These are phyloP conservation scores for Fusarium setosum DNA, from an alignment of 2,329 filamentous ascomycete genomes.

Conservation along the genomic window DNA sequence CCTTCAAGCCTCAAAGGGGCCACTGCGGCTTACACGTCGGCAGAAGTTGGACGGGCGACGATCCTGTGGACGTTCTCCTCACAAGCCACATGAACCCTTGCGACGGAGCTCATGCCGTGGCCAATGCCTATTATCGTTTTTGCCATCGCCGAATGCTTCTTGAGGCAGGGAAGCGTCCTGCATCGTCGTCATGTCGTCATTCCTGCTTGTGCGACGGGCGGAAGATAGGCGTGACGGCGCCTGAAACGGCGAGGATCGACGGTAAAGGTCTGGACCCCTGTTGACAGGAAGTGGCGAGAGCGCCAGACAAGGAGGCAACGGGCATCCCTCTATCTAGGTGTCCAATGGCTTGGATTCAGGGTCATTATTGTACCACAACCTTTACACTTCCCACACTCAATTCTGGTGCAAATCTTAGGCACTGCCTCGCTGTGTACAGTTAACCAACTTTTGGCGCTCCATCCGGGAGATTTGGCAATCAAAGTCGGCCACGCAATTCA, in stretches of 20 bases:
- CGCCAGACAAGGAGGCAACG: slow-evolving; percentile 23
- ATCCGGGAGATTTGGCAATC: slow-evolving; percentile 2
- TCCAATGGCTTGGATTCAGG: slow-evolving; percentile 30
- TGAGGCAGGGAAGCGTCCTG: slow-evolving; percentile 19
- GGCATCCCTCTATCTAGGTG: slow-evolving; percentile 18
- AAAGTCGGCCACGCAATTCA: neutral
- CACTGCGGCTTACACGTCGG: slow-evolving; percentile 13
- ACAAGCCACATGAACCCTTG: slow-evolving; percentile 31
- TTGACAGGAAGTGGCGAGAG: slow-evolving; percentile 40
- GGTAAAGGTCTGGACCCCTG: slow-evolving; percentile 34
- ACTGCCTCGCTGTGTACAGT: neutral
- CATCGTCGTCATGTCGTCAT: slow-evolving; percentile 41
- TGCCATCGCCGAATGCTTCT: slow-evolving; percentile 17
- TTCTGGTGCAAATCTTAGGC: slow-evolving; percentile 10
- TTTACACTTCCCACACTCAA: slow-evolving; percentile 28
- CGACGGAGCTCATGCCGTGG: slow-evolving; percentile 1
- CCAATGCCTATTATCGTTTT: slow-evolving; percentile 9
- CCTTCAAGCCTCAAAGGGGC: slow-evolving; percentile 13
- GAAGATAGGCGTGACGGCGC: slow-evolving; percentile 27
- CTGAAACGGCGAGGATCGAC: slow-evolving; percentile 37
- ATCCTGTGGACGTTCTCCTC: slow-evolving; percentile 12
- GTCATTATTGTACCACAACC: slow-evolving; percentile 25
- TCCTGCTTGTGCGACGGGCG: slow-evolving; percentile 19
- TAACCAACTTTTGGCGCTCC: slow-evolving; percentile 4
- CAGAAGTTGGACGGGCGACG: slow-evolving; percentile 11